Evolutionary conservation across 768 basidiomycete genomes (phyloP).

Genomic region (Leccinum obscurum): DNA sequence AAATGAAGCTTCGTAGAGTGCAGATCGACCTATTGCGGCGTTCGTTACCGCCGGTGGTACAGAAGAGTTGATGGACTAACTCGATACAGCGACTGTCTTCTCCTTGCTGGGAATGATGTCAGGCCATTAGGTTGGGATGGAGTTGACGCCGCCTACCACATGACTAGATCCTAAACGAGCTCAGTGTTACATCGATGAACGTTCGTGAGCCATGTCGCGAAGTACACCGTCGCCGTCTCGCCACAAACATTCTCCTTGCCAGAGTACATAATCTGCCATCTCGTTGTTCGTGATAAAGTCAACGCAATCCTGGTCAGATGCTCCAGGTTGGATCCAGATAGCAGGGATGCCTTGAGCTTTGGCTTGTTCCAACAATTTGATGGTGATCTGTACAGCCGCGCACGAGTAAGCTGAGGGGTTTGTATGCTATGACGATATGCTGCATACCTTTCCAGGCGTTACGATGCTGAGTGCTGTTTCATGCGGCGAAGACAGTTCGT

Average conservation of each 20-base stretch:
- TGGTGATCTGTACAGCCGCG: constrained; percentile 57
- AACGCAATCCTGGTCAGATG: constrained; percentile 65
- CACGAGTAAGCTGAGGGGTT: neutral
- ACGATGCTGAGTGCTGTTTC: constrained; percentile 78
- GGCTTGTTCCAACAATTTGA: constrained; percentile 63
- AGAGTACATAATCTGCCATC: constrained; percentile 67
- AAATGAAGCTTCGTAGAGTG: neutral
- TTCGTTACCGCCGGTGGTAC: neutral
- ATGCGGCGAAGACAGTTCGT: constrained; percentile 56
- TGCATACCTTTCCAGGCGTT: constrained; percentile 66
- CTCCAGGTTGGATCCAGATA: constrained; percentile 90
- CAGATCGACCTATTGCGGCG: neutral
- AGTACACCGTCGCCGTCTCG: constrained; percentile 67
- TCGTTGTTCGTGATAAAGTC: constrained; percentile 66
- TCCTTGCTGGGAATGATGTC: neutral
- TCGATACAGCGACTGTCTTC: neutral
- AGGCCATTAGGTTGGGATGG: neutral
- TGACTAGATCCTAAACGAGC: neutral
- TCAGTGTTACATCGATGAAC: constrained; percentile 18
- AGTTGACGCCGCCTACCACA: neutral
- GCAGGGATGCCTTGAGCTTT: constrained; percentile 70
- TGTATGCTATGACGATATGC: neutral
- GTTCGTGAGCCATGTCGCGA: constrained; percentile 23
- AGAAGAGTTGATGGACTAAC: neutral
- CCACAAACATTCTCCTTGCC: constrained; percentile 82